Percentiles rank a stretch among this genome's conserved stretches.
Evolutionary conservation across 139 green algal genomes (phyloP).

Genomic region (Spirogloea muscicola): DNA sequence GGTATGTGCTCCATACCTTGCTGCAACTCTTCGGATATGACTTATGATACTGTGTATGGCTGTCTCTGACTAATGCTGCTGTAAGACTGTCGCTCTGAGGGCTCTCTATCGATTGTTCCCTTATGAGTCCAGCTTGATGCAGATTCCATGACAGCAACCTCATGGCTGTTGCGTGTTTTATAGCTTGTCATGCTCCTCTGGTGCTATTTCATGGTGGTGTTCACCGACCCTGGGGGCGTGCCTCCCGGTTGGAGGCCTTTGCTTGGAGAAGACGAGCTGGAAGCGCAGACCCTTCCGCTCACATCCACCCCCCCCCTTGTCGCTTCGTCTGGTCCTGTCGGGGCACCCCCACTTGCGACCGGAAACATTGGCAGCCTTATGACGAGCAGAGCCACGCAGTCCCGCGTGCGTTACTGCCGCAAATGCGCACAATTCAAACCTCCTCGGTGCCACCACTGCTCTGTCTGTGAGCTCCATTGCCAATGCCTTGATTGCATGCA

Average conservation of each 20-base stretch:
- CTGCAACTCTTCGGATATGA: background rate
- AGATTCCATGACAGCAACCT: no score
- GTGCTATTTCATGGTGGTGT: slow-evolving; percentile 83
- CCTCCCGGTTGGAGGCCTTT: slow-evolving; percentile 85
- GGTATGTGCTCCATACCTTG: slow-evolving; percentile 53
- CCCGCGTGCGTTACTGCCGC: slow-evolving; percentile 41
- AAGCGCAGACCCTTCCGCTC: slow-evolving; percentile 19
- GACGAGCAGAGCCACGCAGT: no score
- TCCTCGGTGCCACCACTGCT: slow-evolving; percentile 85
- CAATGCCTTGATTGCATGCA: no score
- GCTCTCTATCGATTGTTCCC: no score
- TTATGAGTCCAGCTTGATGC: no score
- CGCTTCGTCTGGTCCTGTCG: no score
- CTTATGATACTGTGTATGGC: background rate
- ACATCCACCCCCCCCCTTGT: no score
- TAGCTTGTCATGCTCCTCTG: slow-evolving; percentile 79
- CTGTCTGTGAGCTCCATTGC: slow-evolving; percentile 58
- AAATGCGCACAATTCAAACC: slow-evolving; percentile 76
- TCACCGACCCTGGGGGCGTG: slow-evolving; percentile 74
- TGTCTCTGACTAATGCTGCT: background rate
- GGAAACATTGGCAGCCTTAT: no score
- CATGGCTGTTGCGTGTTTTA: no score
- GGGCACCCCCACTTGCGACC: no score
- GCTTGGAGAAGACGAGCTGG: slow-evolving; percentile 55
- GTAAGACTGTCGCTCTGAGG: background rate